Base-by-base conservation (phyloP, 805 yeast species). In the Lachancea sp. region DNA sequence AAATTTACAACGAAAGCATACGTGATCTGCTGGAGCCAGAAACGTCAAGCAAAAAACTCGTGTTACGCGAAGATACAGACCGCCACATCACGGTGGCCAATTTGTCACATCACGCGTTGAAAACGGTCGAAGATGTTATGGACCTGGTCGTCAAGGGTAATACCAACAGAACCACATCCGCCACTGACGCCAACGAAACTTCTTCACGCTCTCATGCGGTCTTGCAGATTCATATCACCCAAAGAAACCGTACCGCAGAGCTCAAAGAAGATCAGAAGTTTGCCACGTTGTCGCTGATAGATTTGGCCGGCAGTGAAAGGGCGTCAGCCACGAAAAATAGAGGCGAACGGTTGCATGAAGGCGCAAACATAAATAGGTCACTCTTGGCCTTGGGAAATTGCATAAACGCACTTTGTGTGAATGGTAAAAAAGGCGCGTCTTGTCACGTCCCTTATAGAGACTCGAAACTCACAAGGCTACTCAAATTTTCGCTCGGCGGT, bases 181-280 rank as follows among this genome's bases (percentile, higher is more conserved):
- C 96, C 0, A 91, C 98, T 0, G 91, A 82, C 52, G 96, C 97
- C 1, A 91, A 91, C 60, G 82, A 85, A 7, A 81, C 91, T 0
- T 86, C 95, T 1, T 88, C 96, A 0, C 72, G 98, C 50, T 89
- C 97, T 0, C 98, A 91, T 63, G 96, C 97, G 0, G 95, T 91
- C 2, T 70, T 91, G 22, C 96, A 89, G 55, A 78, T 91, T 30
- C 81, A 82, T 56, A 77, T 91, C 7, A 62, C 71, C 9, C 87
- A 82, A 56, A 72, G 80, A 44, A 56, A 58, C 31, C 53, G 57
- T 19, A 75, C 83, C 0, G 80, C 82, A 0, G 87, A 79, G 46
- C 52, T 85, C 16, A 70, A 70, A 13, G 87, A 84, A 56, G 74
- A 79, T 27, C 90, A 82, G 52, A 78, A 82, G 0, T 81, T 76